Evolutionary conservation across 139 green algal species (phyloP), one percentile per base, ranked within the genome.

Genomic region (Micractinium conductrix): DNA sequence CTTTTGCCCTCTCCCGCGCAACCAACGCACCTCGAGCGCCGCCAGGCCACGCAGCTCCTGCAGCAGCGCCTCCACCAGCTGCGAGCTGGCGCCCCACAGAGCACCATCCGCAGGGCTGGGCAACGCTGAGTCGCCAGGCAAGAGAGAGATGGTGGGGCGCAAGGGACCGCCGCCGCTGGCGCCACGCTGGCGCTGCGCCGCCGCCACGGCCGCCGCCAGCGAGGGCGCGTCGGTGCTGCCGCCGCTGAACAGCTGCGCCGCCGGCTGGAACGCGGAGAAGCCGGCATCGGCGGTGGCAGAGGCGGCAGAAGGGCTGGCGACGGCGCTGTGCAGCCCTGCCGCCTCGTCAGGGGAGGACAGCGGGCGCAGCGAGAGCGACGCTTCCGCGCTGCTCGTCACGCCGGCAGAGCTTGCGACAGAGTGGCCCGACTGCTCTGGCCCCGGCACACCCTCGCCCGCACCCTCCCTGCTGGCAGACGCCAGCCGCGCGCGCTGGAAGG

Each of bases 41-140:
- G 92, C 92, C 7, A 84, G 53, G 12, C 85, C 91, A 10, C 93
- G 78, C 70, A 96, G 92, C 90, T 96, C 93, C 26, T 86, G 74
- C 74, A 89, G 68, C 76, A 93, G 58, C 24, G 40, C 80, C 67
- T 92, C 73, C 0, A 85, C 58, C 58, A 84, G 33, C 42, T 58
- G 42, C 10, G 70, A n/a, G 14, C 30, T 78, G 70, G 28, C 35
- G 38, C 24, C 70, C 26, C 17, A 8, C 28, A 37, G 68, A 0
- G 68, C 78, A 4, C 30, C 50, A 6, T 81, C 38, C 19, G 33
- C 65, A 2, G 63, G 76, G 76, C 76, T 82, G 53, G 76, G 76
- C 69, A 72, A 38, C 28, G 68, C 44, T 2, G 70, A 71, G 4
- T 71, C 50, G 10, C 43, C 42, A 0, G 17, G 2, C 40, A 71